phyloP scores from a whole-genome alignment of 768 basidiomycete species.

The Rhodotorula toruloides region DNA sequence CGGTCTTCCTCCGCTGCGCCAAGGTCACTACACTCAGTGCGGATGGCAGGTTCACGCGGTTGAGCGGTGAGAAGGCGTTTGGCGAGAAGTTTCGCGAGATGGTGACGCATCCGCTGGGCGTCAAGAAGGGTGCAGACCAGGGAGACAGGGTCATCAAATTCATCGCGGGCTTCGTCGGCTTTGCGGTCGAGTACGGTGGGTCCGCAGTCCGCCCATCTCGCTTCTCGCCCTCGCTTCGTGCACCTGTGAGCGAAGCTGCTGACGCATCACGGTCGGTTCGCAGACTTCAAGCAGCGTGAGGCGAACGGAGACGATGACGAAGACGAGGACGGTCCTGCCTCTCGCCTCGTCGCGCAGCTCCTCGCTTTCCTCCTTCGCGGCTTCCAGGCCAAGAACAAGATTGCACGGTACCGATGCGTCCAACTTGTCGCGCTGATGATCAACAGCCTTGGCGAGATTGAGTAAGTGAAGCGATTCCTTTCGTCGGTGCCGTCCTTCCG shows the following conservation, averaged over 20 bases:
- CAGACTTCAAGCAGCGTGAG: constrained; percentile 40
- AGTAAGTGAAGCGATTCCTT: constrained; percentile 55
- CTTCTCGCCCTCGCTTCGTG: background rate
- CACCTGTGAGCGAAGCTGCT: constrained; percentile 49
- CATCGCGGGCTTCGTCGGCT: constrained; percentile 68
- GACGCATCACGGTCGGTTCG: too few species aligned
- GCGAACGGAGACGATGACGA: constrained; percentile 49
- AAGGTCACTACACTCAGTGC: constrained; percentile 50
- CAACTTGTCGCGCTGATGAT: constrained; percentile 76
- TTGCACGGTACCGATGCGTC: constrained; percentile 70
- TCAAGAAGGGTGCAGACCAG: constrained; percentile 73
- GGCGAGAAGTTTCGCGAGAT: constrained; percentile 57
- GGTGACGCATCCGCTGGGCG: constrained; percentile 58
- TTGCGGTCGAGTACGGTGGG: constrained; percentile 69
- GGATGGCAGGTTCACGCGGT: constrained; percentile 48
- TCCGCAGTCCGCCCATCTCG: background rate
- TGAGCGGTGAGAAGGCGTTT: constrained; percentile 73
- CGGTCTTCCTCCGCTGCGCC: constrained; percentile 66
- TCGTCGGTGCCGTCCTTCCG: background rate
- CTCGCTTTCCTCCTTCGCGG: constrained; percentile 70
- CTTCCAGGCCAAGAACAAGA: constrained; percentile 80
- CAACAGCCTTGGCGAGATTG: constrained; percentile 71
- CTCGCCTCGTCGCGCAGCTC: constrained; percentile 64
- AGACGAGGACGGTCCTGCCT: constrained; percentile 56
- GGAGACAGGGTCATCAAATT: constrained; percentile 80